These are phyloP conservation scores for Chaetomium globosum DNA, from an alignment of 2,329 filamentous ascomycete genomes.

Conservation along the genomic window DNA sequence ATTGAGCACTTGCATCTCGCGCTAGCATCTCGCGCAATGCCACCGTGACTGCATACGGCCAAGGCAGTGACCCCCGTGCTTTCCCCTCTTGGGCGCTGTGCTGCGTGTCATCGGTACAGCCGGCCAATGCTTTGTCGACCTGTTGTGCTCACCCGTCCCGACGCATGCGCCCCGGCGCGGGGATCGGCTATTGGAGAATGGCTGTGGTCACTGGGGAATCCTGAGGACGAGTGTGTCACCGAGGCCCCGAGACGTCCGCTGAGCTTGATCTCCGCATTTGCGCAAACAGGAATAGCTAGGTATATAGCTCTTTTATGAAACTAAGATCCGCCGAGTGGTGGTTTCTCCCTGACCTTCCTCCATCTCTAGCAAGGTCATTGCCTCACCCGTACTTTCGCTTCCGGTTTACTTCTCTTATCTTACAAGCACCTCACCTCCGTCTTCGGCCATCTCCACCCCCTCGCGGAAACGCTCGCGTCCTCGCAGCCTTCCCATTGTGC, in stretches of 20 bases:
- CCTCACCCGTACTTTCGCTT: not conserved
- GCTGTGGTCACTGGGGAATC: slow-evolving; percentile 27
- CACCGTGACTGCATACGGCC: slow-evolving; percentile 24
- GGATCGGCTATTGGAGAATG: slow-evolving; percentile 35
- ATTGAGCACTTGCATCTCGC: slow-evolving; percentile 36
- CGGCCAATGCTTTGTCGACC: slow-evolving; percentile 29
- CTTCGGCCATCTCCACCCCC: not conserved
- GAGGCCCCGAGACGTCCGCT: slow-evolving; percentile 18
- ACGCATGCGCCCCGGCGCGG: slow-evolving; percentile 23
- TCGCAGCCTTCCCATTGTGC: not conserved
- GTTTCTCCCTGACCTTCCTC: not conserved
- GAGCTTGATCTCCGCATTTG: slow-evolving; percentile 35
- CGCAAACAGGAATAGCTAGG: slow-evolving; percentile 29
- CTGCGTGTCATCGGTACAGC: slow-evolving; percentile 34
- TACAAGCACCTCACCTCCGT: not conserved
- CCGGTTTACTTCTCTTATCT: not conserved
- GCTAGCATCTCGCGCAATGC: slow-evolving; percentile 23
- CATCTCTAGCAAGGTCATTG: not conserved
- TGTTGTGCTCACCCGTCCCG: slow-evolving; percentile 28
- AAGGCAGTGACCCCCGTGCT: slow-evolving; percentile 22
- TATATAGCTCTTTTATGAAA: slow-evolving; percentile 26
- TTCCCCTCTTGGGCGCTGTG: slow-evolving; percentile 25
- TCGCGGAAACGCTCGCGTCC: not conserved
- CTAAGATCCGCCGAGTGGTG: not conserved
- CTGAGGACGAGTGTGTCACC: slow-evolving; percentile 26